Conservation (phyloP, 2,329 filamentous ascomycete species). For the Cercospora nicotianae region DNA sequence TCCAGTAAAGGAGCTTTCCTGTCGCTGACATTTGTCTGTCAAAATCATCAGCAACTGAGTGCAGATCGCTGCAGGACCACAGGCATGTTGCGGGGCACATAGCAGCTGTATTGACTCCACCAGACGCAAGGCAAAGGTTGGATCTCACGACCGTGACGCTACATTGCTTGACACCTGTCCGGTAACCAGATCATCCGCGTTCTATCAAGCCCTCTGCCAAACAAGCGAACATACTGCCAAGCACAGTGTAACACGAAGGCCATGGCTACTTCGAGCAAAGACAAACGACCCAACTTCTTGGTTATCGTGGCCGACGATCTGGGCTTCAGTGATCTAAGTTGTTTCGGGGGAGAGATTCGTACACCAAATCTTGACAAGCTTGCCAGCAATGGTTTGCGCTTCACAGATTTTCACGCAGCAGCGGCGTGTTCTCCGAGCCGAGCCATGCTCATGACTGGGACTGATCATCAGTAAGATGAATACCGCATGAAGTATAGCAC, state of each 20-base stretch:
- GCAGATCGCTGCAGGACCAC: not conserved
- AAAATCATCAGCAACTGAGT: not conserved
- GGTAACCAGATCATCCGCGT: not conserved
- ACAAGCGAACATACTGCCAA: not conserved
- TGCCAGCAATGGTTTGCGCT: constrained; percentile 53
- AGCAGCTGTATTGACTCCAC: constrained; percentile 4
- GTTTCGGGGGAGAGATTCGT: constrained; percentile 61
- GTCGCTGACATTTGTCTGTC: not conserved
- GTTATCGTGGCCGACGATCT: constrained; percentile 46
- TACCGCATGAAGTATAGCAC: too few species aligned
- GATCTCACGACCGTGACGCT: not conserved
- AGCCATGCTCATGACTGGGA: constrained; percentile 67
- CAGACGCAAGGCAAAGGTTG: not conserved
- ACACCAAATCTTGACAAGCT: constrained; percentile 60
- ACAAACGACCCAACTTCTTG: constrained; percentile 60
- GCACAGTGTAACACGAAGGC: not conserved
- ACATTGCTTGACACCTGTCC: not conserved
- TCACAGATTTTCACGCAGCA: constrained; percentile 66
- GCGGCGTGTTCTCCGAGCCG: constrained; percentile 65
- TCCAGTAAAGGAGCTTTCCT: not conserved
- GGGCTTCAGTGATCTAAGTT: constrained; percentile 53
- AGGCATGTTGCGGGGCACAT: constrained; percentile 3
- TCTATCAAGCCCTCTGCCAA: not conserved
- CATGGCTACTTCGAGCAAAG: not conserved
- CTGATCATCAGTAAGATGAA: constrained; percentile 60